Evolutionary conservation across 352 stramenopile species (phyloP).

Genomic region (Pythium dissotocum): DNA sequence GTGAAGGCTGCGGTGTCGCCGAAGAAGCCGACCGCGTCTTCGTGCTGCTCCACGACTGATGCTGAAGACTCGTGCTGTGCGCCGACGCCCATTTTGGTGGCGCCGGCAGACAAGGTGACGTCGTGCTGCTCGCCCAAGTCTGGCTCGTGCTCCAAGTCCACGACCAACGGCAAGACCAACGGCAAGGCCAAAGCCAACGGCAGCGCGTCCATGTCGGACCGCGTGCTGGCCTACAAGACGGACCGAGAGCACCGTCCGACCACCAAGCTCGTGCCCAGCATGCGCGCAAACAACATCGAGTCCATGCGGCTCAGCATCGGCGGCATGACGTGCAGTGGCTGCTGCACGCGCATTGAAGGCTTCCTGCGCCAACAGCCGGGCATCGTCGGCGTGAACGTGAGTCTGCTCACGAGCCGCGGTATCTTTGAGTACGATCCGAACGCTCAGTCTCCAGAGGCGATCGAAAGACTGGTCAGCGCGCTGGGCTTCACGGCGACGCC

Average conservation of each 20-base stretch:
- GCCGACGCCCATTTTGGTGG: conserved; percentile 14
- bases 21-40: conserved; percentile 7
- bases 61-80: conserved; percentile 4
- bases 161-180: neutral
- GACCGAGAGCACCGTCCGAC: neutral
- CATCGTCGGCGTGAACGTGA: conserved; percentile 63
- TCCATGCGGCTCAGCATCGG: conserved; percentile 60
- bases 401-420: conserved; percentile 57
- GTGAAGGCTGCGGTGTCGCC: conserved; percentile 10
- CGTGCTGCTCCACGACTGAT: conserved; percentile 1
- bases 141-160: conserved; percentile 4
- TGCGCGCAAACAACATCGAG: conserved; percentile 10
- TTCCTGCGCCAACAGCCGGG: conserved; percentile 59
- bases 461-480: conserved; percentile 60
- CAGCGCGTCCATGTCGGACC: neutral
- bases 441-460: conserved; percentile 48
- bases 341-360: conserved; percentile 82
- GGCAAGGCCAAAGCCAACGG: neutral
- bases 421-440: conserved; percentile 50
- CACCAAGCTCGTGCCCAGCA: neutral
- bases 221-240: conserved; percentile 1
- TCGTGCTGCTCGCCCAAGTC: conserved; percentile 11
- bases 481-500: conserved; percentile 74
- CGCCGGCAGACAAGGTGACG: conserved; percentile 11
- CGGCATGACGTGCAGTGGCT: conserved; percentile 89